Conservation (phyloP, 2,329 filamentous ascomycete species). For the Aspergillus proliferans region DNA sequence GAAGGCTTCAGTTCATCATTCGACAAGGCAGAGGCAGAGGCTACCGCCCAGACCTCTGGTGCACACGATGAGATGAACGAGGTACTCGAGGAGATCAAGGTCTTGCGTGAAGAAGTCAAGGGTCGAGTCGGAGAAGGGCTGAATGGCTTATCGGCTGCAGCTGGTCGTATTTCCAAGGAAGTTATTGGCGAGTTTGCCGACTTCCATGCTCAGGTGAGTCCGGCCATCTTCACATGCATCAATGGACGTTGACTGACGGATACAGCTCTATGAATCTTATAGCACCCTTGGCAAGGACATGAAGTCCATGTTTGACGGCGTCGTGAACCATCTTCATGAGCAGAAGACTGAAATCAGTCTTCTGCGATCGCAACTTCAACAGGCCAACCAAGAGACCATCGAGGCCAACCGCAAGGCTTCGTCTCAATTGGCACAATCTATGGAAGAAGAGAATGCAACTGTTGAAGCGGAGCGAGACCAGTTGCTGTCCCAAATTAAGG, state of each 20-base stretch:
- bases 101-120: constrained; percentile 83
- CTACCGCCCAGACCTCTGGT: constrained; percentile 45
- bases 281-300: constrained; percentile 77
- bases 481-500: constrained; percentile 68
- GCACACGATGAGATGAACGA: constrained; percentile 82
- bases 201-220: constrained; percentile 65
- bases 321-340: constrained; percentile 65
- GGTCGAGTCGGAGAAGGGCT: constrained; percentile 76
- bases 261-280: constrained; percentile 74
- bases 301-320: constrained; percentile 74
- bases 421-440: constrained; percentile 58
- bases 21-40: constrained; percentile 59
- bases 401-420: constrained; percentile 64
- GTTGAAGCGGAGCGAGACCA: constrained; percentile 67
- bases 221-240: background rate
- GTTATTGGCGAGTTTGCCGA: constrained; percentile 76
- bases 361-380: constrained; percentile 65
- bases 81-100: constrained; percentile 87
- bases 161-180: constrained; percentile 81
- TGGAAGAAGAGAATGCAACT: constrained; percentile 70
- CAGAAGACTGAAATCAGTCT: constrained; percentile 72
- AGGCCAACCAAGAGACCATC: constrained; percentile 62
- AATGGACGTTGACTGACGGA: constrained; percentile 11
- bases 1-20: constrained; percentile 64
- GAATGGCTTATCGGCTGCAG: constrained; percentile 72